Evolutionary conservation across 148 eudicot species (phyloP).

Genomic region (Hydrangea macrophylla): DNA sequence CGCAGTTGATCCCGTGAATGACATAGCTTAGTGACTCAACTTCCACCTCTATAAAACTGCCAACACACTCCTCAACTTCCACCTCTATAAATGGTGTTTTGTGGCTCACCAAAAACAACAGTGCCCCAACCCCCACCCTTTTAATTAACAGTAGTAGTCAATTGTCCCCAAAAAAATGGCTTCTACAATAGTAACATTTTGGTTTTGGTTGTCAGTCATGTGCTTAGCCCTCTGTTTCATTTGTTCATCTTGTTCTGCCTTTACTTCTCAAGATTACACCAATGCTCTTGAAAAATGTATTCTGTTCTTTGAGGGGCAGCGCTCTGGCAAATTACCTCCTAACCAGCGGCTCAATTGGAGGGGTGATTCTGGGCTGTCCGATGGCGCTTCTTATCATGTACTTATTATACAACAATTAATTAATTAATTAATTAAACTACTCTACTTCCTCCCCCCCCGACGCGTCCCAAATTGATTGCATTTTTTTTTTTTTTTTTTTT

Average conservation of each 20-base stretch:
- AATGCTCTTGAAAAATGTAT: slow-evolving; percentile 69
- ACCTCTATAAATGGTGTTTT: slow-evolving; percentile 26
- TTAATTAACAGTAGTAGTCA: neutral
- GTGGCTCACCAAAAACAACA: neutral
- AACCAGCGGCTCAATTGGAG: slow-evolving; percentile 68
- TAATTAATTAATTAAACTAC: no score
- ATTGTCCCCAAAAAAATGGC: slow-evolving; percentile 8
- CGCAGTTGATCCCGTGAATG: slow-evolving; percentile 62
- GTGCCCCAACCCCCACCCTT: neutral
- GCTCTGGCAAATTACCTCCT: slow-evolving; percentile 64
- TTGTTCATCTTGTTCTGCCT: slow-evolving; percentile 31
- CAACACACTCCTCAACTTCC: slow-evolving; percentile 39
- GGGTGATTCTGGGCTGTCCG: slow-evolving; percentile 66
- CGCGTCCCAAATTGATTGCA: no score
- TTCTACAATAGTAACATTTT: neutral
- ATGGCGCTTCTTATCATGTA: slow-evolving; percentile 56
- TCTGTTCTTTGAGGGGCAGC: slow-evolving; percentile 79
- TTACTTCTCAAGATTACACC: slow-evolving; percentile 46
- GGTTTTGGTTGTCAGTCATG: slow-evolving; percentile 15
- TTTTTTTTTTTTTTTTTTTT: no score
- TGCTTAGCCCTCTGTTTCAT: slow-evolving; percentile 21
- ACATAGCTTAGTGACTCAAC: no score
- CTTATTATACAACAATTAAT: neutral
- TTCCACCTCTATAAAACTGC: slow-evolving; percentile 24
- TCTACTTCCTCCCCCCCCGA: no score